Conservation (phyloP, 345 rosid species). For the Clausena lansium region DNA sequence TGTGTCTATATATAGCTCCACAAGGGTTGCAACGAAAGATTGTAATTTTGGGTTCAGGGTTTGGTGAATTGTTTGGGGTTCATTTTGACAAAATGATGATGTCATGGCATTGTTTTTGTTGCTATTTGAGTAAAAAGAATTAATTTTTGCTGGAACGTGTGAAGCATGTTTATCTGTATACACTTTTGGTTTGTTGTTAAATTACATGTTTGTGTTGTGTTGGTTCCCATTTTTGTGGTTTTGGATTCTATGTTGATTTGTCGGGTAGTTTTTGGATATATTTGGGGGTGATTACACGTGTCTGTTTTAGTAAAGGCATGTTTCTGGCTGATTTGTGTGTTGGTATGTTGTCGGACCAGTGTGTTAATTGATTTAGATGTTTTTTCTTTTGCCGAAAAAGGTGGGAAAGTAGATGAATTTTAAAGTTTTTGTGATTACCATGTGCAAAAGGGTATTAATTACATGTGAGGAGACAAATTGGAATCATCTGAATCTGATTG, state of each 20-base stretch:
- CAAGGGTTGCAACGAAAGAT: background rate
- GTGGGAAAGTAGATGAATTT: background rate
- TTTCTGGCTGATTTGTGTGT: background rate
- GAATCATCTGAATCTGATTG: background rate
- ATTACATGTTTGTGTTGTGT: background rate
- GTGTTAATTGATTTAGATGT: background rate
- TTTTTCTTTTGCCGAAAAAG: background rate
- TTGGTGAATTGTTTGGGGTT: background rate
- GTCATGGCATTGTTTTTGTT: background rate
- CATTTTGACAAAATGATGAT: background rate
- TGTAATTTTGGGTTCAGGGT: background rate
- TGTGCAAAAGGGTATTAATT: background rate
- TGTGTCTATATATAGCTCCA: background rate
- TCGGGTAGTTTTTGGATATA: background rate
- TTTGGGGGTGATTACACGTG: background rate
- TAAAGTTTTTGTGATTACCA: background rate
- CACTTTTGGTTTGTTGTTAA: background rate
- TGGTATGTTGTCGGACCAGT: background rate
- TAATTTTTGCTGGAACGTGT: background rate
- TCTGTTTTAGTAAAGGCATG: background rate
- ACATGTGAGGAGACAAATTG: background rate
- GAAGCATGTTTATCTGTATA: background rate
- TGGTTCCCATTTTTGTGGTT: background rate
- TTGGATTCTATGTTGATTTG: background rate
- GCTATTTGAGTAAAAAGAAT: background rate